Base-by-base conservation (phyloP, 352 stramenopile species). In the Phytophthora melonis region DNA sequence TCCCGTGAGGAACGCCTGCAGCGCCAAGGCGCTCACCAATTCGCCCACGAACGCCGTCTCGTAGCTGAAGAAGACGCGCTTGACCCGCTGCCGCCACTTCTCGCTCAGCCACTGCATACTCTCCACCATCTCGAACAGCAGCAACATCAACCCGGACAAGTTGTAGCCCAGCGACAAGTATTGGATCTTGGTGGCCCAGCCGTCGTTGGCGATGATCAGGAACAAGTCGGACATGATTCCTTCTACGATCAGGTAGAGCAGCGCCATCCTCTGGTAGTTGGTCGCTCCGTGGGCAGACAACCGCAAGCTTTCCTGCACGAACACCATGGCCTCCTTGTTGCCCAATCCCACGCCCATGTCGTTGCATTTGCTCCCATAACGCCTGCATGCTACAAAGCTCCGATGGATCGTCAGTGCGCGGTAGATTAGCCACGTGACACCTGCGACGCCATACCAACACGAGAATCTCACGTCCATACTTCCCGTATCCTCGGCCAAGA, bases 191-290 rank as follows among this genome's bases (percentile, higher is more conserved):
- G 58, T 56, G 3, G 41, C 13, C 58, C 58, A 56, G 16, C 21
- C 21, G 19, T 56, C 25, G 9, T 56, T 54, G 6, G 39, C 58
- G 16, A 56, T 45, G 41, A 75, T 75, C 1, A 75, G 50, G n/a
- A 65, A 65, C 58, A 65, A 56, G 41, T 65, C 58, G 3, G 41
- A 32, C 58, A 56, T 65, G 18, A 65, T 56, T 0, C 62, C 68
- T 36, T 72, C 68, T 9, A 75, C 30, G 7, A 75, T 41, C n/a
- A 71, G n/a, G 16, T 67, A 64, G 3, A 75, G 25, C 25, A 75
- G 11, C 11, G 11, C 55, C 1, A 34, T 7, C 27, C 68, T 62
- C 1, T 75, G 68, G 11, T 55, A 52, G 9, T 63, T 66, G 3
- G 14, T 50, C 3, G 58, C 58, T 30, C 39, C 21, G 25, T 64